A percentile compares a stretch with the other conserved stretches of the same genome.
Evolutionary conservation across 176 grass and related monocot genomes (phyloP).

Genomic region (Guadua angustifolia): DNA sequence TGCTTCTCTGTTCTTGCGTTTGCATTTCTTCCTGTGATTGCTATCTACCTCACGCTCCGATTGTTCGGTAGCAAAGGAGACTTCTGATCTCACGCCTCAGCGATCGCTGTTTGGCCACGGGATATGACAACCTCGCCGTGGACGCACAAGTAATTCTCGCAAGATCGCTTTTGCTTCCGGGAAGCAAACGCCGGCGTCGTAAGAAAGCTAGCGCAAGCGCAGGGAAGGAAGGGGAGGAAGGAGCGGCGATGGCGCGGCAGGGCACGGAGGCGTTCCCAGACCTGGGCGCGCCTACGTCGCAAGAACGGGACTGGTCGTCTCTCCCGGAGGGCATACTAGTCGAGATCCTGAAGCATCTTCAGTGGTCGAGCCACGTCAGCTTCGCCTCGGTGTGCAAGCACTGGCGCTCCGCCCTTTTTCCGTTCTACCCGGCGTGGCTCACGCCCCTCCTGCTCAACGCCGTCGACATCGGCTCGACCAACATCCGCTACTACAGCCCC

Average conservation of each 20-base stretch:
- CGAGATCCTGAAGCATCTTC: background rate
- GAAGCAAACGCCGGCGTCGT: background rate
- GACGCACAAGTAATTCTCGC: background rate
- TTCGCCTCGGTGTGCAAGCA: no score
- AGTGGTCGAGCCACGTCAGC: constrained; percentile 19
- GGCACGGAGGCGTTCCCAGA: constrained; percentile 80
- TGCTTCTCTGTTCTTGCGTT: no score
- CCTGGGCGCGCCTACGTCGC: constrained; percentile 52
- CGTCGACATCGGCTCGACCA: constrained; percentile 17
- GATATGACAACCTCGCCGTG: background rate
- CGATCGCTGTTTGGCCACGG: no score
- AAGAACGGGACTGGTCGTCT: constrained; percentile 24
- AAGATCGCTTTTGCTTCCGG: background rate
- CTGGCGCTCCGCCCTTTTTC: no score
- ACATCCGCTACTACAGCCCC: constrained; percentile 43
- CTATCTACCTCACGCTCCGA: no score
- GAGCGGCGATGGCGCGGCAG: constrained; percentile 49
- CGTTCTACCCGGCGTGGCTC: no score
- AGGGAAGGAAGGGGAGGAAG: background rate
- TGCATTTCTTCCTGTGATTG: no score
- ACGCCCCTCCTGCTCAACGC: constrained; percentile 36
- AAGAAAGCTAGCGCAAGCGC: background rate
- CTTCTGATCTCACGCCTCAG: no score
- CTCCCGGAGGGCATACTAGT: constrained; percentile 18
- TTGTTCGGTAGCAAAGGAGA: no score